Percentiles rank a stretch among this genome's conserved stretches.
Conservation (phyloP, 192 early-diverging fungal genomes). For the Neocallimastix lanati region DNA sequence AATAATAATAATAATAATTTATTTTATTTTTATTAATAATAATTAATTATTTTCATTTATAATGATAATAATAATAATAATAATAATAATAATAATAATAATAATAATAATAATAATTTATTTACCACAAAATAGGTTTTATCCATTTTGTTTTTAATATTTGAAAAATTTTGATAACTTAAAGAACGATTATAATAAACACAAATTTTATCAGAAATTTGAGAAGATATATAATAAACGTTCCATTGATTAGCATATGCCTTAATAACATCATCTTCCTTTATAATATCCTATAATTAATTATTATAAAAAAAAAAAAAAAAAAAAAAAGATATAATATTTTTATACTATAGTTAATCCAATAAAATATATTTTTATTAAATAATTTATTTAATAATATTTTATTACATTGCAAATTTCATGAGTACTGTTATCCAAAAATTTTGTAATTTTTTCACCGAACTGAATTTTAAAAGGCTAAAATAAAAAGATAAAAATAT, state of each 20-base stretch:
- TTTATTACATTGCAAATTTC: neutral
- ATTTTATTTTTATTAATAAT: too few relatives aligned
- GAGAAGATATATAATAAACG: neutral
- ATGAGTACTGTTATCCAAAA: neutral
- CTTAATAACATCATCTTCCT: neutral
- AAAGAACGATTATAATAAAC: neutral
- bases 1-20: neutral
- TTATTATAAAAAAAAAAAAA: neutral
- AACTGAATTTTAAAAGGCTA: neutral
- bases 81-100: neutral
- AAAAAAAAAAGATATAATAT: too few relatives aligned
- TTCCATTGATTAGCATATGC: neutral
- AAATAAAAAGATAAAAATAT: too few relatives aligned
- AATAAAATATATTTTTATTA: too few relatives aligned
- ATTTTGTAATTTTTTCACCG: neutral
- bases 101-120: too few relatives aligned
- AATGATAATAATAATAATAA: too few relatives aligned
- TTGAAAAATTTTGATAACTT: neutral
- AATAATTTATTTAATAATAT: too few relatives aligned
- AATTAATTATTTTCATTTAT: too few relatives aligned
- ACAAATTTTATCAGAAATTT: neutral
- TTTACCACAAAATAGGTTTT: neutral
- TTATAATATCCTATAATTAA: neutral
- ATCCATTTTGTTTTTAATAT: neutral
- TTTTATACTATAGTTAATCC: too few relatives aligned